Percentiles rank a stretch among this genome's conserved stretches.
phyloP scores from a whole-genome alignment of 306 rosid species.

The Castanea sativa region DNA sequence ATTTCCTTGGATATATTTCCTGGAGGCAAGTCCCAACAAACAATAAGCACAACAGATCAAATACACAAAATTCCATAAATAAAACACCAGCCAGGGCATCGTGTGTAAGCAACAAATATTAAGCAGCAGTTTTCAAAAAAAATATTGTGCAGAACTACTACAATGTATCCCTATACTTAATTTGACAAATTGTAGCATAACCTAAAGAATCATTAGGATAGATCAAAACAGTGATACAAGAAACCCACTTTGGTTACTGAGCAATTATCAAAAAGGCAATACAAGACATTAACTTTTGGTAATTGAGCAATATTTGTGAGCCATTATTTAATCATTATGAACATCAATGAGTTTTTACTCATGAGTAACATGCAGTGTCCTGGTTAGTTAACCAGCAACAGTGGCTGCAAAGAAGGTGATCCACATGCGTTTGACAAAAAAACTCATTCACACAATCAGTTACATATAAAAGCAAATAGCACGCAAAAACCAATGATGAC shows the following conservation, averaged over 20 bases:
- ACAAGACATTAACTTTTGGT: not conserved
- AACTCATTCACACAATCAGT: not conserved
- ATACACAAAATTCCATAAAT: not conserved
- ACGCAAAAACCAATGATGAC: not conserved
- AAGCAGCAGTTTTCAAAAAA: not conserved
- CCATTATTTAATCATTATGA: not conserved
- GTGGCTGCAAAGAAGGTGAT: not conserved
- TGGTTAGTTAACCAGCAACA: not conserved
- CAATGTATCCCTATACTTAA: not conserved
- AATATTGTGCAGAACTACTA: not conserved
- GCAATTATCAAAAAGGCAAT: not conserved
- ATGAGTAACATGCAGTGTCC: not conserved
- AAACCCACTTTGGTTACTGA: not conserved
- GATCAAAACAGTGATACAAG: not conserved
- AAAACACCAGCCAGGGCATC: not conserved
- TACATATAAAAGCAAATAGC: not conserved
- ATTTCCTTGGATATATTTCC: slow-evolving; percentile 24
- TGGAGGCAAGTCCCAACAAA: slow-evolving; percentile 15
- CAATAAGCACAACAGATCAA: not conserved
- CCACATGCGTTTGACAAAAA: not conserved
- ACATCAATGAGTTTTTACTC: not conserved
- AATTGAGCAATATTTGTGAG: not conserved
- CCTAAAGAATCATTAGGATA: not conserved
- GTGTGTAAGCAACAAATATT: not conserved
- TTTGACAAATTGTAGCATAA: not conserved